These are phyloP conservation scores for Psidium friedrichsthalianum DNA, from an alignment of 345 rosid genomes.

Conservation along the genomic window DNA sequence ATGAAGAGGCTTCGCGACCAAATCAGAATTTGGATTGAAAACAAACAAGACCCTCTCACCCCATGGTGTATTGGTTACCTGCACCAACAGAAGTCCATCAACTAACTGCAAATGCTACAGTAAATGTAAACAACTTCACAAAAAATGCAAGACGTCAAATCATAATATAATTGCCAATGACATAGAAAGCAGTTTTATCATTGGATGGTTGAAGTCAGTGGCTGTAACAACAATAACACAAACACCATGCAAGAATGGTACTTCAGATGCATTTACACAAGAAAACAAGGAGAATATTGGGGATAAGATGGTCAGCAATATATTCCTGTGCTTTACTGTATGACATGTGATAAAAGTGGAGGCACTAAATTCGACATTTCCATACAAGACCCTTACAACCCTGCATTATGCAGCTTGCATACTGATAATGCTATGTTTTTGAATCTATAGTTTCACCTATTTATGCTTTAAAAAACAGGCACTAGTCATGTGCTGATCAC, in stretches of 20 bases:
- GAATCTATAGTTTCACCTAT: not conserved
- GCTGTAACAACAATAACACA: not conserved
- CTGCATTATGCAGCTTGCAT: not conserved
- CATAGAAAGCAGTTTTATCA: not conserved
- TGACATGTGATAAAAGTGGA: not conserved
- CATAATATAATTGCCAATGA: not conserved
- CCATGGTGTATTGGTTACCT: slow-evolving; percentile 99
- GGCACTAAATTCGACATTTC: not conserved
- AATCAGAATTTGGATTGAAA: slow-evolving; percentile 71
- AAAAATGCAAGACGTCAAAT: not conserved
- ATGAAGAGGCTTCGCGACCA: slow-evolving; percentile 78
- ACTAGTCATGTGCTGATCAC: not conserved
- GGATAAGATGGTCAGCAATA: not conserved
- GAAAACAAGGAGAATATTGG: not conserved
- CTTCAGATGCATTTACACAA: not conserved
- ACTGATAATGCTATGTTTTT: not conserved
- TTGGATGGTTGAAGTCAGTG: not conserved
- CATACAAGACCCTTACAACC: not conserved
- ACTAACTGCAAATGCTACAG: not conserved
- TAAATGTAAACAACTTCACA: not conserved
- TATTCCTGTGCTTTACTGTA: not conserved
- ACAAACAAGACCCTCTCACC: slow-evolving; percentile 77
- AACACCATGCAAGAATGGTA: not conserved
- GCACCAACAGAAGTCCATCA: slow-evolving; percentile 1
- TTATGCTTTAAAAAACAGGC: not conserved